Base-by-base conservation (phyloP, 306 rosid species). In the Castanopsis chinensis region DNA sequence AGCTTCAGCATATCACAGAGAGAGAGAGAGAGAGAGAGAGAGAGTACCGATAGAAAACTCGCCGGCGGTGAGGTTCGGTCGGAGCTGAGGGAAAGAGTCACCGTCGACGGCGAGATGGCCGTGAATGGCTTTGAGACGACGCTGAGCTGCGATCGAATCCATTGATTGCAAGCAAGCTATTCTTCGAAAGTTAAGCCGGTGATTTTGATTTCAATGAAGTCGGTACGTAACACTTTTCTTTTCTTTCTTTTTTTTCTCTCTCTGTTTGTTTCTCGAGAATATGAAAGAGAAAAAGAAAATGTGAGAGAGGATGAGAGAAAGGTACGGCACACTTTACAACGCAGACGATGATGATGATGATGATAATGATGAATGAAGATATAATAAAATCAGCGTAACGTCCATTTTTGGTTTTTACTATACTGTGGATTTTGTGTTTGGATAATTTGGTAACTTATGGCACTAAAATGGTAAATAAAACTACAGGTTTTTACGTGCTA, bases 81-180 rank as follows among this genome's bases (percentile, higher is more conserved):
- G 94, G 79, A 95, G 93, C 81, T 80, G 83, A 60, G 92, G 83
- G 11, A 73, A 19, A 52, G 89, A 77, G 18, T 90, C 93, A 10
- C 76, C 81, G 82, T 80, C 25, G 75, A 90, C 2, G 83, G 72
- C 25, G 67, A 95, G 87, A 83, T 95, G 98, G 56, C 65, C 52
- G 64, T 88, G 74, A 74, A 95, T 89, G 20, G 94, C 89, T 76
- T 71, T 65, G 14, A 93, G 87, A 74, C 99, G 98, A 78, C 98
- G 97, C 49, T 85, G 91, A 35, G 94, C 86, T 73, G 89, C 78
- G 41, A 88, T 2, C n/a, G 86, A 84, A 84, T 94, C 98, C 99
- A 94, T 89, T 32, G 27, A 25, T 25, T 25, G 45, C 45, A 41
- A 41, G 55, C 18, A 23, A 14, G 6, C 25, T 25, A 6, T 3